Base-by-base conservation (phyloP, 345 rosid species). In the Sonneratia caseolaris region DNA sequence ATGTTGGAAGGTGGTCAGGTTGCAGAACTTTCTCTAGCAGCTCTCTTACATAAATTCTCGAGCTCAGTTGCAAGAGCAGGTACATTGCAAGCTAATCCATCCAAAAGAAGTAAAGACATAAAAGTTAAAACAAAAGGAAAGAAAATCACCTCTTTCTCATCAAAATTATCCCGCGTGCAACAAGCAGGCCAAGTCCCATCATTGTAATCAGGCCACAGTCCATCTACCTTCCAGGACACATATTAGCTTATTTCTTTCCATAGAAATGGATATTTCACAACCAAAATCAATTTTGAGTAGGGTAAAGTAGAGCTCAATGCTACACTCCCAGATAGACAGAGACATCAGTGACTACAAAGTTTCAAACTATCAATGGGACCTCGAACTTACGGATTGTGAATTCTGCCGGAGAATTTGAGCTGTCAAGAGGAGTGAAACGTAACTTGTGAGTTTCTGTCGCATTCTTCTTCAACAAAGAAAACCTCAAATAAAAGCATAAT, bases 151-250 rank as follows among this genome's bases (percentile, higher is more conserved):
- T 89, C 90, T 57, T 84, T 88, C 73, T 87, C 86, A 10, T 93
- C 74, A 49, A 93, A 93, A 64, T 74, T 38, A 49, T 88, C 78
- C 62, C 77, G 76, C 32, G 48, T 76, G 76, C 98, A 93, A 76
- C 98, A 93, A 3, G 97, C 81, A 77, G 98, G 98, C 91, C 92
- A 93, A 22, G 87, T 84, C 76, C 96, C 98, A 73, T 93, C 98
- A 68, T 91, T 91, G 77, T 93, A 93, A 76, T 93, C 92, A 49
- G 97, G 94, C 98, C 98, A 93, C n/a, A 93, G 49, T 64, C 98
- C 98, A 87, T 93, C 98, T 93, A 80, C 75, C 45, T 70, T 62
- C 75, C 66, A 38, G 45, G 11, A 61, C 2, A 61, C 37, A 61
- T 12, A 61, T 61, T 32, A 61, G 3, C 37, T 5, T 32, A 11